phyloP scores from a whole-genome alignment of 1,284 basidiomycete genomes.

The Naganishia liquefaciens region DNA sequence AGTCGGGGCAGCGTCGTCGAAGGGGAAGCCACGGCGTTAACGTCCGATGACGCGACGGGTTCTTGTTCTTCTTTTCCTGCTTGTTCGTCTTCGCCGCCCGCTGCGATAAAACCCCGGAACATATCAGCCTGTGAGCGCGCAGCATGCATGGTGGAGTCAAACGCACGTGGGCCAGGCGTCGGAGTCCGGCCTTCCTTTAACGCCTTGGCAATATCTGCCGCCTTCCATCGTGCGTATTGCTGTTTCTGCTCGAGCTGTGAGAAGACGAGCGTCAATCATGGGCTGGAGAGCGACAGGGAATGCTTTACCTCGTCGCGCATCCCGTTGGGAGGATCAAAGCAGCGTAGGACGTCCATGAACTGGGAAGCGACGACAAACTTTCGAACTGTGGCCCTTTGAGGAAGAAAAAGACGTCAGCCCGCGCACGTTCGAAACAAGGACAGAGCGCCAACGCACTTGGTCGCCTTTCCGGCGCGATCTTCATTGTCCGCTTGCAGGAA shows the following conservation, averaged over 20 bases:
- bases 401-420: not conserved
- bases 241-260: constrained; percentile 54
- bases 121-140: not conserved
- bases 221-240: constrained; percentile 55
- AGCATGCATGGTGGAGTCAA: not conserved
- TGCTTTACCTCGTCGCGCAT: constrained; percentile 53
- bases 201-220: constrained; percentile 53
- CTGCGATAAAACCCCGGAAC: not conserved
- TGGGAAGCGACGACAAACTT: constrained; percentile 54
- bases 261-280: too few species aligned
- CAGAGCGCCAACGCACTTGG: constrained; percentile 61
- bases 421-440: not conserved
- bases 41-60: not conserved
- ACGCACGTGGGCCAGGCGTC: constrained; percentile 51
- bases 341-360: constrained; percentile 53
- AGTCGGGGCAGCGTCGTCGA: not conserved
- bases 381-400: constrained; percentile 46
- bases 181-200: constrained; percentile 51
- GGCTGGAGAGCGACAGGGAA: not conserved
- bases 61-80: not conserved
- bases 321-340: constrained; percentile 47
- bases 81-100: constrained; percentile 11
- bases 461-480: constrained; percentile 73
- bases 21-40: not conserved
- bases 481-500: constrained; percentile 89